These are phyloP conservation scores for Hymenoscyphus infarciens DNA, from an alignment of 2,329 filamentous ascomycete genomes.

Conservation along the genomic window DNA sequence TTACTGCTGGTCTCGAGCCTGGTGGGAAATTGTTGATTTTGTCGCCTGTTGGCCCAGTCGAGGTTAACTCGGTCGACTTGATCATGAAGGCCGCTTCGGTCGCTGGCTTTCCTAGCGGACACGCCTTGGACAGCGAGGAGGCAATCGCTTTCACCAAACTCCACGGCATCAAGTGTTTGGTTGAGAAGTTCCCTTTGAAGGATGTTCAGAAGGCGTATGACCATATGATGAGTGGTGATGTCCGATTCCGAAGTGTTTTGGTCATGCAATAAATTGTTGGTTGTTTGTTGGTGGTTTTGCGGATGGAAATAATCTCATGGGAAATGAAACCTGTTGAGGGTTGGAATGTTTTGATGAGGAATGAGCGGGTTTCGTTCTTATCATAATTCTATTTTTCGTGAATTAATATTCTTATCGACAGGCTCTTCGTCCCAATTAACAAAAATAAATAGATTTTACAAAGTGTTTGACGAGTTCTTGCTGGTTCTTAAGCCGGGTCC, in stretches of 20 bases:
- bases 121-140: slow-evolving; percentile 60
- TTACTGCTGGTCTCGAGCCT: slow-evolving; percentile 51
- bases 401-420: too few species aligned
- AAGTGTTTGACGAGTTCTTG: too few species aligned
- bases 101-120: slow-evolving; percentile 60
- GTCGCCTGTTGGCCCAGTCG: slow-evolving; percentile 46
- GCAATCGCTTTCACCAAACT: slow-evolving; percentile 61
- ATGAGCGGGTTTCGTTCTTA: too few species aligned
- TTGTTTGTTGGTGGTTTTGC: not conserved
- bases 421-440: too few species aligned
- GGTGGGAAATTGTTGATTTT: slow-evolving; percentile 59
- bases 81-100: slow-evolving; percentile 55
- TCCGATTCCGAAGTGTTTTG: slow-evolving; percentile 30
- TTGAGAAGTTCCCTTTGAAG: slow-evolving; percentile 60
- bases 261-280: not conserved
- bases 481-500: too few species aligned
- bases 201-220: slow-evolving; percentile 37
- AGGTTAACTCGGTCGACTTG: slow-evolving; percentile 42
- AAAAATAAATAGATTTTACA: too few species aligned
- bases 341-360: too few species aligned
- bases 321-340: too few species aligned
- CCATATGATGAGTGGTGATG: slow-evolving; percentile 31
- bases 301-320: not conserved
- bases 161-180: slow-evolving; percentile 61
- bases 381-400: too few species aligned